A percentile compares a stretch with the other conserved stretches of the same genome.
Conservation (phyloP, 179 eudicot genomes). For the Silene noctiflora region DNA sequence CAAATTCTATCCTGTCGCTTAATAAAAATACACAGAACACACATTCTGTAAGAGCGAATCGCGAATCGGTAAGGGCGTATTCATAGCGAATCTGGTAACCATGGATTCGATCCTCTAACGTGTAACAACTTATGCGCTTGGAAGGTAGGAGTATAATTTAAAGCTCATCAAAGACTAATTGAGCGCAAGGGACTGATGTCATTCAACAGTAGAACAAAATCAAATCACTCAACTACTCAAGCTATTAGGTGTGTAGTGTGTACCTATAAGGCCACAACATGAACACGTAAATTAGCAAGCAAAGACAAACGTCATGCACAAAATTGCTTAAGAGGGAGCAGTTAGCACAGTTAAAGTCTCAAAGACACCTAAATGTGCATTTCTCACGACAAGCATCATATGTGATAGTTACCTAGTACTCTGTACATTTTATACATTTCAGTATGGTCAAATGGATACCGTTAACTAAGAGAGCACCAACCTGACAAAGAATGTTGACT, state of each 20-base stretch:
- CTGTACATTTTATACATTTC: not conserved
- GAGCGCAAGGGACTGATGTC: not conserved
- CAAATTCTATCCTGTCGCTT: too few species aligned
- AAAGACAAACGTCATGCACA: not conserved
- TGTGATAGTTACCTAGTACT: not conserved
- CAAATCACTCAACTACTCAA: not conserved
- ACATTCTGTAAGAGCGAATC: too few species aligned
- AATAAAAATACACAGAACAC: too few species aligned
- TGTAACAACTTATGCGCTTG: too few species aligned
- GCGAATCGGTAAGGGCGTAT: too few species aligned
- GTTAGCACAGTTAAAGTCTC: not conserved
- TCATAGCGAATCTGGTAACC: too few species aligned
- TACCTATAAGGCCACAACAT: not conserved
- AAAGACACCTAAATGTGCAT: not conserved
- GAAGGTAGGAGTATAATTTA: too few species aligned
- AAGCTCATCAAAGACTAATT: too few species aligned
- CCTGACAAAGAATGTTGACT: conserved; percentile 36
- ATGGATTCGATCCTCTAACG: too few species aligned
- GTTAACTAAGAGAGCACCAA: conserved; percentile 14
- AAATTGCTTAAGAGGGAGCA: not conserved
- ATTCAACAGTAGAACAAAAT: not conserved
- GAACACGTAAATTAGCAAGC: not conserved
- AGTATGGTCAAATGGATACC: not conserved
- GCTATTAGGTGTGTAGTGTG: not conserved
- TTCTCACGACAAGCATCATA: conserved; percentile 1